Evolutionary conservation across 2,329 filamentous ascomycete genomes (phyloP).

Genomic region (Zymoseptoria passerinii): DNA sequence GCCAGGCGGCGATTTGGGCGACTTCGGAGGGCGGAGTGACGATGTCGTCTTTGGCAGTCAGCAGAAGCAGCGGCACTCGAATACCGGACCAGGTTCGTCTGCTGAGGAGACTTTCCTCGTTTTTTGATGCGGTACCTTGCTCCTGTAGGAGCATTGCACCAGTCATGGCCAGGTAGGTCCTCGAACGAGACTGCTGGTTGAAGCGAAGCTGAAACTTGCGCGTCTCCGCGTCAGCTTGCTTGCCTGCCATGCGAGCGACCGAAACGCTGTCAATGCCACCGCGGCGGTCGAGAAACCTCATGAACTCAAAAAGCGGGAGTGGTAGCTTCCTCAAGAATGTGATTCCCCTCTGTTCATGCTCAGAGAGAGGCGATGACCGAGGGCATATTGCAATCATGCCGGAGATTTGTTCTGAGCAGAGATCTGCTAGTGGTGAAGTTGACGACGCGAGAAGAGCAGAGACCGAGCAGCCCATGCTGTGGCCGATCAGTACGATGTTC

Average conservation of each 20-base stretch:
- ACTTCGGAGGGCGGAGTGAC: conserved; percentile 67
- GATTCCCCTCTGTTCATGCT: conserved; percentile 36
- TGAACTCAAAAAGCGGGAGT: conserved; percentile 62
- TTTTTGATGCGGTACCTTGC: conserved; percentile 3
- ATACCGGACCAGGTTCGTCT: conserved; percentile 64
- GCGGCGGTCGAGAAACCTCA: conserved; percentile 67
- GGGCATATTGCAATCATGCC: conserved; percentile 80
- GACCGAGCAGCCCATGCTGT: conserved; percentile 83
- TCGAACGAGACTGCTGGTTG: conserved; percentile 75
- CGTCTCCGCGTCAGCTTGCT: conserved; percentile 55
- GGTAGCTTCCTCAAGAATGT: conserved; percentile 61
- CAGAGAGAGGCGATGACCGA: conserved; percentile 48
- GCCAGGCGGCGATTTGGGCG: conserved; percentile 52
- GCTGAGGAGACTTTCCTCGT: conserved; percentile 54
- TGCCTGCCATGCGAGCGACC: conserved; percentile 67
- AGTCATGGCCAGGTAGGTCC: conserved; percentile 74
- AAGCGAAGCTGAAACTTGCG: conserved; percentile 62
- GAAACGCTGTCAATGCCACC: conserved; percentile 72
- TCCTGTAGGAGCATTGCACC: conserved; percentile 48
- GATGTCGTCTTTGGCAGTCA: conserved; percentile 68
- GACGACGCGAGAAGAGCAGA: conserved; percentile 62
- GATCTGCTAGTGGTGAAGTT: conserved; percentile 44
- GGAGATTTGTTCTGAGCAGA: conserved; percentile 52
- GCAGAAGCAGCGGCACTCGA: conserved; percentile 64
- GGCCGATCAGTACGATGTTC: conserved; percentile 70